Evolutionary conservation across 2,329 filamentous ascomycete genomes (phyloP).

Genomic region (Diaporthe eres): DNA sequence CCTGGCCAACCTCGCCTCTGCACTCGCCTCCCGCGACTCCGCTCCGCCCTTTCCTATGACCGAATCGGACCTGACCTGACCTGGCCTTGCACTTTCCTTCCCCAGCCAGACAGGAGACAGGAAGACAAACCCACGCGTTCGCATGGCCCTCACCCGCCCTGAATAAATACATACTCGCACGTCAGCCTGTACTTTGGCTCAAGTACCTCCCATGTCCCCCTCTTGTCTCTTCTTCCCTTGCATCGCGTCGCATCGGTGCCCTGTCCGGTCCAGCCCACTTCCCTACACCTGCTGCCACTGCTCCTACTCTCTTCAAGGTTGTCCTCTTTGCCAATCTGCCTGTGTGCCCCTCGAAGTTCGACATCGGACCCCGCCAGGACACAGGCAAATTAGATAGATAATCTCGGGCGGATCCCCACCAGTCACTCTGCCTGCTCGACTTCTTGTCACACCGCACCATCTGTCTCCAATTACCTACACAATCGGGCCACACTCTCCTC

Average conservation of each 20-base stretch:
- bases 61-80: background rate
- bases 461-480: slow-evolving; percentile 13
- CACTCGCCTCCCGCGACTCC: slow-evolving; percentile 12
- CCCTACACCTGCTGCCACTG: background rate
- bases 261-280: background rate
- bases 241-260: slow-evolving; percentile 14
- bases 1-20: slow-evolving; percentile 3
- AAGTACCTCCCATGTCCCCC: slow-evolving; percentile 36
- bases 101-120: background rate
- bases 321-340: background rate
- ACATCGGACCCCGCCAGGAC: slow-evolving; percentile 27
- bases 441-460: slow-evolving; percentile 31
- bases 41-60: slow-evolving; percentile 17
- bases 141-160: background rate
- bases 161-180: slow-evolving; percentile 22
- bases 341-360: background rate
- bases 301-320: background rate
- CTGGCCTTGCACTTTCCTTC: background rate
- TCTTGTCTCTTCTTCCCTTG: background rate
- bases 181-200: slow-evolving; percentile 8
- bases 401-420: slow-evolving; percentile 17
- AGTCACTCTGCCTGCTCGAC: slow-evolving; percentile 3
- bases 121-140: background rate
- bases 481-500: slow-evolving; percentile 3
- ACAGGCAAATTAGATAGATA: slow-evolving; percentile 16